Evolutionary conservation across 2,329 filamentous ascomycete genomes (phyloP).

Genomic region (Elsinoe australis): DNA sequence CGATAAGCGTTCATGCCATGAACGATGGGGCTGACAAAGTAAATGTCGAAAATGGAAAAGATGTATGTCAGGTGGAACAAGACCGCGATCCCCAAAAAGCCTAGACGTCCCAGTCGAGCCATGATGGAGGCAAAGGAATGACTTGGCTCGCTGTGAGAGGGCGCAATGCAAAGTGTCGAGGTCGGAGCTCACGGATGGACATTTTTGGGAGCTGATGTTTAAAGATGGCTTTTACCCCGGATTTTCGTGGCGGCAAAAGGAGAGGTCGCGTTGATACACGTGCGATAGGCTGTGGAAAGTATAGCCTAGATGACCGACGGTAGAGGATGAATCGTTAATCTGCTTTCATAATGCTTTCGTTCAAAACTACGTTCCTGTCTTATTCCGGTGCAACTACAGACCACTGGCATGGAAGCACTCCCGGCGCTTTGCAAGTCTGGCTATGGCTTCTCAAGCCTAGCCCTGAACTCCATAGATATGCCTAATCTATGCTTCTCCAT

Average conservation of each 20-base stretch:
- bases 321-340: not conserved
- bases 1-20: conserved; percentile 82
- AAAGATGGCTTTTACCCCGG: conserved; percentile 1
- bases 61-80: conserved; percentile 92
- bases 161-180: not conserved
- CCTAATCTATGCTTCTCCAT: too few species aligned
- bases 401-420: too few species aligned
- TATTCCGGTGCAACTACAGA: too few species aligned
- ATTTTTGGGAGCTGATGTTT: conserved; percentile 8
- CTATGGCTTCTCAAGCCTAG: too few species aligned
- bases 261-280: not conserved
- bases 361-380: too few species aligned
- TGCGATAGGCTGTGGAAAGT: not conserved
- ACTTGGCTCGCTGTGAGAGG: conserved; percentile 5
- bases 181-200: not conserved
- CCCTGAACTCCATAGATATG: too few species aligned
- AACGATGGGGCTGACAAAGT: conserved; percentile 96
- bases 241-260: not conserved
- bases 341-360: too few species aligned
- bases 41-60: conserved; percentile 94
- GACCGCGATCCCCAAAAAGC: conserved; percentile 81
- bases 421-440: too few species aligned
- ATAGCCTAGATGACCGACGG: too few species aligned
- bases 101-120: conserved; percentile 59
- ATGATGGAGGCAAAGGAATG: conserved; percentile 28